Evolutionary conservation across 1,139 yeast genomes (phyloP).

Genomic region (Pichia sp.): DNA sequence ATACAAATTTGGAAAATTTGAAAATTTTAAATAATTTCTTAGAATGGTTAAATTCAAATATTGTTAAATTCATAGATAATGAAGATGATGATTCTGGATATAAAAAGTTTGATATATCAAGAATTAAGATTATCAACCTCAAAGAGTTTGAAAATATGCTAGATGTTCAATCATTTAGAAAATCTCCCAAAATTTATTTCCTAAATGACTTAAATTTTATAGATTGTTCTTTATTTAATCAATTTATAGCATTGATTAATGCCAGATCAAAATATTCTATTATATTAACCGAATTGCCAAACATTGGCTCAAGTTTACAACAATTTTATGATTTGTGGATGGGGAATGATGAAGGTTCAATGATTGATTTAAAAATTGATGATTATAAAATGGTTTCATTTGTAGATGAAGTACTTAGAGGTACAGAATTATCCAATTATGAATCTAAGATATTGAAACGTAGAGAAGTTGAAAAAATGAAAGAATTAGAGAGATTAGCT

Average conservation of each 20-base stretch:
- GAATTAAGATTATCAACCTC: constrained; percentile 46
- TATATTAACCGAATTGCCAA: constrained; percentile 62
- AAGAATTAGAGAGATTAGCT: constrained; percentile 16
- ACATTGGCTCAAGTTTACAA: constrained; percentile 35
- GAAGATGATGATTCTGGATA: constrained; percentile 47
- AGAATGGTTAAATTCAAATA: constrained; percentile 89
- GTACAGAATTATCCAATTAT: constrained; percentile 45
- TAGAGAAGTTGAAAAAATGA: constrained; percentile 23
- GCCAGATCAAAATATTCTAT: constrained; percentile 61
- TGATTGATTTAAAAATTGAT: constrained; percentile 45
- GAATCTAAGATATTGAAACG: constrained; percentile 39
- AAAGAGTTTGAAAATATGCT: background rate
- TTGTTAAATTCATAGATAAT: constrained; percentile 76
- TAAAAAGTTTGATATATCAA: constrained; percentile 37
- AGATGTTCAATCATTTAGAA: background rate
- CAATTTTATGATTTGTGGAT: constrained; percentile 56
- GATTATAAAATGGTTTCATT: constrained; percentile 32
- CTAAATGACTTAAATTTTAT: constrained; percentile 69
- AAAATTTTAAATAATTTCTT: constrained; percentile 82
- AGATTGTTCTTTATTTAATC: constrained; percentile 56
- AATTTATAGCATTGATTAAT: constrained; percentile 53
- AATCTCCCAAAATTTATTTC: constrained; percentile 65
- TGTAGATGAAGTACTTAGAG: constrained; percentile 45
- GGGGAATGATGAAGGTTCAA: constrained; percentile 46
- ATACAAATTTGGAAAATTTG: constrained; percentile 72